These are phyloP conservation scores for Arabidopsis lyrata DNA, from an alignment of 441 rosid genomes.

Conservation along the genomic window DNA sequence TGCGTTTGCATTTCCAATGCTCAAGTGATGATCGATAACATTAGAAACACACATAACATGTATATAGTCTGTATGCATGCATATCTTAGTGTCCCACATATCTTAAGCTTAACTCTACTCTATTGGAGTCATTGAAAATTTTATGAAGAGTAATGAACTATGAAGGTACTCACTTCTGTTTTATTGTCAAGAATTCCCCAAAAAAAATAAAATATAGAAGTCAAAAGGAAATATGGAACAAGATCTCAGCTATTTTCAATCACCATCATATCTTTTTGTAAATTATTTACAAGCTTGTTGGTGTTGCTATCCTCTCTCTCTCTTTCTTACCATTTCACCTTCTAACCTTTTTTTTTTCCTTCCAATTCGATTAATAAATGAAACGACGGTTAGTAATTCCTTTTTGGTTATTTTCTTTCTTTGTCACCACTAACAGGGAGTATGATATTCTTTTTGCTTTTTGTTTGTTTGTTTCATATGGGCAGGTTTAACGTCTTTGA, in stretches of 20 bases:
- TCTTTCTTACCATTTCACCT: neutral
- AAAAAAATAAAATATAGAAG: neutral
- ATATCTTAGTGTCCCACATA: neutral
- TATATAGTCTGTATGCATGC: too few relatives aligned
- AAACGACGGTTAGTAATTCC: slow-evolving; percentile 30
- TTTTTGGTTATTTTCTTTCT: slow-evolving; percentile 33
- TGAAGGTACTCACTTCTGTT: slow-evolving; percentile 15
- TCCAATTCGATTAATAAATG: slow-evolving; percentile 22
- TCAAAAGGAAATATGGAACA: slow-evolving; percentile 1
- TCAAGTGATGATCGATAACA: neutral
- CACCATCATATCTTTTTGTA: neutral
- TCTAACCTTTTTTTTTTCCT: neutral
- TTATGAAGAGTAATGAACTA: neutral
- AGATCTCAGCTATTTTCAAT: slow-evolving; percentile 17
- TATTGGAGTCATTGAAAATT: neutral
- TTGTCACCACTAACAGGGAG: slow-evolving; percentile 29
- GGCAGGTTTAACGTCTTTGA: neutral
- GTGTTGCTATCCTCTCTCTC: slow-evolving; percentile 4
- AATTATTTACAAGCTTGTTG: slow-evolving; percentile 33
- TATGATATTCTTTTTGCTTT: slow-evolving; percentile 38
- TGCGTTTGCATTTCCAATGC: neutral
- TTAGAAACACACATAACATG: too few relatives aligned
- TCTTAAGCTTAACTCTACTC: neutral
- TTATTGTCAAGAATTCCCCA: slow-evolving; percentile 1
- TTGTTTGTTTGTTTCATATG: neutral